phyloP scores from a whole-genome alignment of 225 moss, liverwort and hornwort genomes.

The Pseudisothecium myosuroides region DNA sequence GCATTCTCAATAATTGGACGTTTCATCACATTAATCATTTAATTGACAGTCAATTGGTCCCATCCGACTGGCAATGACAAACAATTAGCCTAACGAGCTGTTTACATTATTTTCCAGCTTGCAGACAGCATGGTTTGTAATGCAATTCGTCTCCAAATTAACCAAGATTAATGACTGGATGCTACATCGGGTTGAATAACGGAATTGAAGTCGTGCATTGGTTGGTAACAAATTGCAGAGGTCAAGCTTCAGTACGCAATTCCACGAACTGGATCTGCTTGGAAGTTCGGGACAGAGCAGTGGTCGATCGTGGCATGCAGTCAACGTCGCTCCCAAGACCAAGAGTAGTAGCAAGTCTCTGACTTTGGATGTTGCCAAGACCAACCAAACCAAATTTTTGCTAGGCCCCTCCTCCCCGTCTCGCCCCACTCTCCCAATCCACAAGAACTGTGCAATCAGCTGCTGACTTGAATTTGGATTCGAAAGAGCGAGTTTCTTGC shows the following conservation, averaged over 20 bases:
- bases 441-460: neutral
- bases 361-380: neutral
- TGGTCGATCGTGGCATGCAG: too few species aligned
- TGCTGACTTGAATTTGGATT: neutral
- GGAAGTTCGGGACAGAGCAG: neutral
- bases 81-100: neutral
- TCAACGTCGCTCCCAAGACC: neutral
- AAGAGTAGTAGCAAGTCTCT: too few species aligned
- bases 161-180: neutral
- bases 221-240: too few species aligned
- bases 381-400: neutral
- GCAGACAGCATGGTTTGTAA: neutral
- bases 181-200: neutral
- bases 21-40: neutral
- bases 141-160: neutral
- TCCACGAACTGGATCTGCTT: neutral
- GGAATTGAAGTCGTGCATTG: neutral
- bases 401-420: neutral
- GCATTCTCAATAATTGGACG: neutral
- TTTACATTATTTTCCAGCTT: too few species aligned
- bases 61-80: neutral
- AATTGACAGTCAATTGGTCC: neutral
- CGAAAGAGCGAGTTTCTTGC: neutral
- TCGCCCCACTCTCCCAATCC: neutral
- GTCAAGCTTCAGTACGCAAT: neutral